A percentile compares a stretch with the other conserved stretches of the same genome.
phyloP scores from a whole-genome alignment of 768 basidiomycete species.

The Lyophyllum shimeji region DNA sequence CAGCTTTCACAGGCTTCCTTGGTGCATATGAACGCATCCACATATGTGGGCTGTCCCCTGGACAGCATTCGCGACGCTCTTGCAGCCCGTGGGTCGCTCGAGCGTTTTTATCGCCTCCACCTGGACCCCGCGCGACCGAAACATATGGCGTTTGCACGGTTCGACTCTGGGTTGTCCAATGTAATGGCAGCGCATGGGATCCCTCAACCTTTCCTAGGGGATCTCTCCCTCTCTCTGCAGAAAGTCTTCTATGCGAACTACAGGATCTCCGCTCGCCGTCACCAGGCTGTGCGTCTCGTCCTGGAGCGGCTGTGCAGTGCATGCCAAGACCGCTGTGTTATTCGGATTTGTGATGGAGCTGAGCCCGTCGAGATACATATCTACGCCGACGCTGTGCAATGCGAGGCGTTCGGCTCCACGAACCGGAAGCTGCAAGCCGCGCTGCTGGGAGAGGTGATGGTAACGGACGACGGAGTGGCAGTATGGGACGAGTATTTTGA shows the following conservation, averaged over 20 bases:
- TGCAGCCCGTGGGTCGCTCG: constrained; percentile 33
- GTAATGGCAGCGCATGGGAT: constrained; percentile 26
- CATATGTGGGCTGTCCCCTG: constrained; percentile 32
- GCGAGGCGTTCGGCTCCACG: constrained; percentile 30
- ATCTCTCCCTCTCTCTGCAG: constrained; percentile 35
- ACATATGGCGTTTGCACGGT: constrained; percentile 43
- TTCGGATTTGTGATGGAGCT: constrained; percentile 29
- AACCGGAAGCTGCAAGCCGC: constrained; percentile 38
- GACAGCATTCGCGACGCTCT: constrained; percentile 35
- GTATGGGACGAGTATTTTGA: constrained; percentile 53
- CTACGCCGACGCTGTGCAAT: constrained; percentile 31
- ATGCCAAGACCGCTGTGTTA: constrained; percentile 27
- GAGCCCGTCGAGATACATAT: constrained; percentile 38
- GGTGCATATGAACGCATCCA: constrained; percentile 30
- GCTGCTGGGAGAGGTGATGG: constrained; percentile 34
- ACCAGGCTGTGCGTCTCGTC: constrained; percentile 33
- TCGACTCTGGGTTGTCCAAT: constrained; percentile 29
- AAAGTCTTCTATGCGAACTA: constrained; percentile 41
- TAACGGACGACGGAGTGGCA: constrained; percentile 26
- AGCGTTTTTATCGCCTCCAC: constrained; percentile 39
- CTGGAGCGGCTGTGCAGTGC: constrained; percentile 31
- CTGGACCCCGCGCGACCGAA: constrained; percentile 28
- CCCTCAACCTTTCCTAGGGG: constrained; percentile 37
- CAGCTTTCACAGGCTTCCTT: constrained; percentile 29
- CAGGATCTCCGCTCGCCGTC: constrained; percentile 29